Base-by-base conservation (phyloP, 2,329 filamentous ascomycete species). In the Sordariomycetes sp. region DNA sequence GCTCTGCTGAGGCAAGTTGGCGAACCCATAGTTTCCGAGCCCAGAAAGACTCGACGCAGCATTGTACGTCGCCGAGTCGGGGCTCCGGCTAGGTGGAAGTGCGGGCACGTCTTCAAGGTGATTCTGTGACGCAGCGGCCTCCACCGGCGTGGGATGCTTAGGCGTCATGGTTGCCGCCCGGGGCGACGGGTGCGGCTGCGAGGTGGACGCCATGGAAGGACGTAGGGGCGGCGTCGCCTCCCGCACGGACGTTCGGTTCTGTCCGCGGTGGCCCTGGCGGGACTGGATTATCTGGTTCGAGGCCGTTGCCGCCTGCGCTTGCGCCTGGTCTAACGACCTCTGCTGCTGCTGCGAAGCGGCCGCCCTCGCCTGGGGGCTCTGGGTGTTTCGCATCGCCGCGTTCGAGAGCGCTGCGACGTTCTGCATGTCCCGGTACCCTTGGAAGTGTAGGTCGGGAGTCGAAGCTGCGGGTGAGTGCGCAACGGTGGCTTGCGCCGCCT, bases 231-330 rank as follows among this genome's bases (percentile, higher is more conserved):
- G 53, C 48, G 39, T 53, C 24, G 17, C 50, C 20, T 57, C 48
- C 3, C 32, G 51, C 13, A 52, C 51, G 3, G 68, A 65, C 24
- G 68, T 67, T 17, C 62, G 65, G 5, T 60, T 66, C 56, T 69
- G 67, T 1, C 64, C 59, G 50, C 67, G 66, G n/a, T 70, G 69
- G 2, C 66, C 64, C 52, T 70, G 68, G 55, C 67, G 64, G 13
- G 72, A 72, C 58, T 65, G 65, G 12, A 66, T 62, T 25, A 65
- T 64, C 55, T 67, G 59, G 25, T 61, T 25, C 55, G 36, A 58
- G 1, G 60, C 51, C 3, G 64, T 60, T 58, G 45, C 45, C 20
- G 45, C 45, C 56, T 35, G 58, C 2, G 61, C 51, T 2, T 32
- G 28, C 28, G 64, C 60, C 59, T 68, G 65, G 34, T 67, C 66